Evolutionary conservation across 352 stramenopile species (phyloP), one percentile per base, ranked within the genome.

Genomic region (Thraustochytrium striatum): DNA sequence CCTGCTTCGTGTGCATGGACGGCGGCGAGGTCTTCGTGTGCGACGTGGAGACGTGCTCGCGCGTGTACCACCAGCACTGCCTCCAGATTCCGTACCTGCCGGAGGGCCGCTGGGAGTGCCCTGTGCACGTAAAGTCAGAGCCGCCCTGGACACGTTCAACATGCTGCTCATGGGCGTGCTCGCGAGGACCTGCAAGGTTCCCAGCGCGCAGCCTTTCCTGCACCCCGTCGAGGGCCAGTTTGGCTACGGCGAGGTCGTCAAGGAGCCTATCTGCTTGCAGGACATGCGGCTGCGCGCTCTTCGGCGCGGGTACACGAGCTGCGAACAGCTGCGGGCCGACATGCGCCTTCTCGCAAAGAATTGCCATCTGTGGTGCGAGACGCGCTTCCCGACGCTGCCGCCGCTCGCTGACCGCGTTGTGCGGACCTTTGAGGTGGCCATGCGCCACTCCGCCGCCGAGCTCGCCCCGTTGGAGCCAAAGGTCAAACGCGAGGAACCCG

Each of bases 41-140:
- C 70, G 70, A 80, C 43, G 58, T 58, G 7, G 11, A 21, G 0
- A 80, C 25, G 30, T 80, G 70, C 58, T 38, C 70, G 8, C 44
- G 53, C 35, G 70, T 80, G 21, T 80, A 80, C 38, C 70, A 80
- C 30, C 25, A 65, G 2, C 57, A 80, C 3, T 80, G 70, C 28
- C 72, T 80, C 28, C 70, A 73, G 36, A 58, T 75, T 30, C 16
- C 21, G 9, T 61, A 32, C 25, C 41, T 75, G 44, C 65, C 65
- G 16, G 7, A 38, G 16, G 65, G 65, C 5, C 32, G 30, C 21
- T 75, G 65, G 65, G 21, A 9, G 25, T 75, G 65, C 21, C 65
- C 65, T 0, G 11, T 75, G 65, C 65, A 75, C 39, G 44, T 43
- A 21, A 72, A 61, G 39, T 5, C 3, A 21, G 25, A 25, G 36